phyloP scores from a whole-genome alignment of 2,329 filamentous ascomycete species.

The Calonectria montana region DNA sequence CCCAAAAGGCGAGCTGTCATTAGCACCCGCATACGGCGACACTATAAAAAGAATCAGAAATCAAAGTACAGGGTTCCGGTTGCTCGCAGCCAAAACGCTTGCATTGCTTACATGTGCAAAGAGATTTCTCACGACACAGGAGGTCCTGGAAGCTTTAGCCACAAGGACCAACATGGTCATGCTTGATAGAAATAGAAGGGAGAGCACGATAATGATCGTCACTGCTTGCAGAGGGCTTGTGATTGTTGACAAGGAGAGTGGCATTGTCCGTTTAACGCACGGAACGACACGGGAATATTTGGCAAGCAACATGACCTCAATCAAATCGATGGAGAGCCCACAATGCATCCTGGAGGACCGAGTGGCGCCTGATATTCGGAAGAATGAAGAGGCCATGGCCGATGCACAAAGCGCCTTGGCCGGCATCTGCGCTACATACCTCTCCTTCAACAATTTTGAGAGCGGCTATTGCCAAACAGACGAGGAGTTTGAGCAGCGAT shows the following conservation, averaged over 20 bases:
- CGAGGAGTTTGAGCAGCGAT: background rate
- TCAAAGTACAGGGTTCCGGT: background rate
- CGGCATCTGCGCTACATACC: background rate
- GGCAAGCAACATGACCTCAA: background rate
- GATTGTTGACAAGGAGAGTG: background rate
- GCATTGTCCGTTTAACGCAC: background rate
- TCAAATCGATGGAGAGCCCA: background rate
- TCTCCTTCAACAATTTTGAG: background rate
- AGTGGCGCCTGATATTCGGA: background rate
- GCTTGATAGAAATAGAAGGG: background rate
- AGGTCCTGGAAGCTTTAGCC: background rate
- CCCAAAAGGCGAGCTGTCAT: background rate
- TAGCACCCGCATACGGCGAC: background rate
- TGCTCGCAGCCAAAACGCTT: background rate
- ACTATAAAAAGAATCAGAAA: background rate
- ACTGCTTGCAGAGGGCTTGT: background rate
- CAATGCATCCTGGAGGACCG: background rate
- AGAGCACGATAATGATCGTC: background rate
- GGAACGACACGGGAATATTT: background rate
- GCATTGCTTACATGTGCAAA: background rate
- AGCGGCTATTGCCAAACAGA: background rate
- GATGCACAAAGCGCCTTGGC: background rate
- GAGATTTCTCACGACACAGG: background rate
- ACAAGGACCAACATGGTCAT: background rate
- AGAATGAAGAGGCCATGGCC: background rate